phyloP scores from a whole-genome alignment of 164 flowering plant species.

The Cinnamomum chago region DNA sequence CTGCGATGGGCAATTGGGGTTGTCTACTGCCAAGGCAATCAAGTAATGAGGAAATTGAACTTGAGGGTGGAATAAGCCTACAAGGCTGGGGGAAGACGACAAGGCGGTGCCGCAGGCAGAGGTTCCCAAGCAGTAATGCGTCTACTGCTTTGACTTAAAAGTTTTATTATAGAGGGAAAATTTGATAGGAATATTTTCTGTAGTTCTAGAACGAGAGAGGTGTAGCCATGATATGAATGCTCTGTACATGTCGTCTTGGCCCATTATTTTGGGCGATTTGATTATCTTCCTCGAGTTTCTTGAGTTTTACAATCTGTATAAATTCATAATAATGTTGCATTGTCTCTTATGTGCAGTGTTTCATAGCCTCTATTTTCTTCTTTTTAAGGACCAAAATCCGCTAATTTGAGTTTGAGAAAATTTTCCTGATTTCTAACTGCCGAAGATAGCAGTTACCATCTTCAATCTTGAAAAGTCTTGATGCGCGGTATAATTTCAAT shows the following conservation, averaged over 20 bases:
- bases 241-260: conserved; percentile 24
- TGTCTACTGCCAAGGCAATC: conserved; percentile 37
- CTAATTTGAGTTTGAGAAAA: no score
- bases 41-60: conserved; percentile 36
- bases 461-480: no score
- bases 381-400: no score
- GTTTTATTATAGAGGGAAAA: conserved; percentile 9
- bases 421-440: no score
- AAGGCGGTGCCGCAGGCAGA: conserved; percentile 78
- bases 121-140: conserved; percentile 60
- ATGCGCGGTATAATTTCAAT: no score
- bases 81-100: conserved; percentile 96
- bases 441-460: no score
- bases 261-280: conserved; percentile 18
- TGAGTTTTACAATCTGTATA: conserved; percentile 16
- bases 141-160: conserved; percentile 19
- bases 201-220: conserved; percentile 11
- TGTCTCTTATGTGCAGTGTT: conserved; percentile 6
- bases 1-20: conserved; percentile 6
- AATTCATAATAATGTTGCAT: conserved; percentile 21
- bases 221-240: conserved; percentile 14
- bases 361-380: no score
- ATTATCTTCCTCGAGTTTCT: conserved; percentile 10
- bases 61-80: conserved; percentile 58
- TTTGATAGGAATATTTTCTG: conserved; percentile 4